Evolutionary conservation across 495 filamentous ascomycete genomes (phyloP).

Genomic region (Tetracladium marchalianum): DNA sequence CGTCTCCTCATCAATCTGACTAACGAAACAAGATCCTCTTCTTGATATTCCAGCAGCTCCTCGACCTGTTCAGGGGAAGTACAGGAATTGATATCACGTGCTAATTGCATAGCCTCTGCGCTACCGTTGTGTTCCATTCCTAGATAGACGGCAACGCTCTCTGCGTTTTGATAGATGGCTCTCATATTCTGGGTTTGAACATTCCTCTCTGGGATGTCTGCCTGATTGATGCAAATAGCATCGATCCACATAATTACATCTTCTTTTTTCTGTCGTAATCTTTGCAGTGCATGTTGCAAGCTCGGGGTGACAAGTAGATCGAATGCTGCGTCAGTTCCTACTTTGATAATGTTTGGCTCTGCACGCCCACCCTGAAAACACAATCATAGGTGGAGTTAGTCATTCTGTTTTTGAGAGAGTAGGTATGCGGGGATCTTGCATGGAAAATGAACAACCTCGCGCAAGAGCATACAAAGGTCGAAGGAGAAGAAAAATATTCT

Average conservation of each 20-base stretch:
- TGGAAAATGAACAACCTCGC: no score
- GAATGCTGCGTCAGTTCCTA: neutral
- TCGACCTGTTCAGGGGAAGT: neutral
- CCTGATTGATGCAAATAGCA: constrained; percentile 18
- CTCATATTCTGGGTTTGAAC: constrained; percentile 15
- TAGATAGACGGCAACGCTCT: constrained; percentile 16
- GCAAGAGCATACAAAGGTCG: no score
- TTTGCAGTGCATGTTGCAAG: constrained; percentile 7
- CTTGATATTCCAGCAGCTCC: neutral
- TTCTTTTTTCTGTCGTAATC: neutral
- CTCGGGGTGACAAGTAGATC: constrained; percentile 5
- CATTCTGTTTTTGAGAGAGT: neutral
- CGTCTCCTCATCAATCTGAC: constrained; percentile 5
- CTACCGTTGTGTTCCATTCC: constrained; percentile 4
- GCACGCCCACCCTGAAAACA: neutral
- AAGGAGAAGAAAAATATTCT: neutral
- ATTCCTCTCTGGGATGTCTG: constrained; percentile 12
- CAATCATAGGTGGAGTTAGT: neutral
- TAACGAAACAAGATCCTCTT: constrained; percentile 5
- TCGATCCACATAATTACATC: constrained; percentile 12
- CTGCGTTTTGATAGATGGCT: constrained; percentile 14
- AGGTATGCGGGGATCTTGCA: no score
- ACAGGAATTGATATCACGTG: constrained; percentile 4
- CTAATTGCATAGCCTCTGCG: constrained; percentile 1
- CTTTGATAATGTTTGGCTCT: no score